Evolutionary conservation across 176 grass and related monocot species (phyloP).

Genomic region (Echinochloa phyllopogon): DNA sequence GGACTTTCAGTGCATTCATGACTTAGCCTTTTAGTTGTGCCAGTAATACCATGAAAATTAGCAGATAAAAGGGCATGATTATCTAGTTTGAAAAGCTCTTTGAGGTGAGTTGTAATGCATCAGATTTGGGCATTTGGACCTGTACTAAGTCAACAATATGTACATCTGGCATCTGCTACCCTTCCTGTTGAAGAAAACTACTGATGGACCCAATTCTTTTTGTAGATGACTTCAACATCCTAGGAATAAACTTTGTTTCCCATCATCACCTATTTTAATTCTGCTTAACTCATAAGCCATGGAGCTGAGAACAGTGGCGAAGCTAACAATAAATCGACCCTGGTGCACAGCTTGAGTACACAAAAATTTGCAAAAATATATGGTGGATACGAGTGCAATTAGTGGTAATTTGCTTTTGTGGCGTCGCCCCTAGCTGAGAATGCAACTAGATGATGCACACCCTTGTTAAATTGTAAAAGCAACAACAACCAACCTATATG

Average conservation of each 20-base stretch:
- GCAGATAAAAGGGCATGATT: neutral
- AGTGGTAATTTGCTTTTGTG: no score
- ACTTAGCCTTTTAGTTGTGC: neutral
- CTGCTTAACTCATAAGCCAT: neutral
- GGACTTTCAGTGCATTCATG: neutral
- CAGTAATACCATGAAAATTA: neutral
- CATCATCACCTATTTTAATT: constrained; percentile 3
- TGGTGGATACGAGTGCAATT: no score
- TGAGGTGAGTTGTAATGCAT: constrained; percentile 12
- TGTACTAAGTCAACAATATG: constrained; percentile 11
- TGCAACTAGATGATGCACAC: neutral
- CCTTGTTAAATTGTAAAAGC: neutral
- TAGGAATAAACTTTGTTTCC: constrained; percentile 18
- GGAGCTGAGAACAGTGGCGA: no score
- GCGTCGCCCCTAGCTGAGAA: no score
- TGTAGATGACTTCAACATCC: neutral
- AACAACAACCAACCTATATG: neutral
- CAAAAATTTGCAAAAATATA: no score
- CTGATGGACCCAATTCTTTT: constrained; percentile 8
- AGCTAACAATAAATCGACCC: no score
- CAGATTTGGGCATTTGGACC: constrained; percentile 1
- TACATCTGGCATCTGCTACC: constrained; percentile 15
- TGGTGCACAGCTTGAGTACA: no score
- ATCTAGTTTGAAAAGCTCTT: neutral
- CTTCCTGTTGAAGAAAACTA: constrained; percentile 1